Conservation (phyloP, 108 stramenopile species). For the Fistulifera pelliculosa region DNA sequence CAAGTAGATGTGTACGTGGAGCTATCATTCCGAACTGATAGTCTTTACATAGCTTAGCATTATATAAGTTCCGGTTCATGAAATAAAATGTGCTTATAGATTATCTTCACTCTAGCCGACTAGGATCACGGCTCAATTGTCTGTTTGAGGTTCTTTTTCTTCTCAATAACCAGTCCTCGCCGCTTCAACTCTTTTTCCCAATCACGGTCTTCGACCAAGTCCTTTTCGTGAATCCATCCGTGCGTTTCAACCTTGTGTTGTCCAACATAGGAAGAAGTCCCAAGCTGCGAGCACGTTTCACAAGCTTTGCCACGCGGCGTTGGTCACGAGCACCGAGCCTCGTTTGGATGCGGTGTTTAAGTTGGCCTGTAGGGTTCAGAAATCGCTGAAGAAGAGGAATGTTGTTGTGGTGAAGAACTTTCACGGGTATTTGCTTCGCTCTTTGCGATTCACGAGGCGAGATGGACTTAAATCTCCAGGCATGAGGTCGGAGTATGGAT, state of each 20-base stretch:
- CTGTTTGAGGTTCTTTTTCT: not conserved
- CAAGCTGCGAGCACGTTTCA: conserved; percentile 67
- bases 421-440: conserved; percentile 55
- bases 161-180: conserved; percentile 30
- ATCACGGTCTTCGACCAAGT: conserved; percentile 38
- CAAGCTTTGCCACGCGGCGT: conserved; percentile 63
- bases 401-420: conserved; percentile 77
- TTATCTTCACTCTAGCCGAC: too few relatives aligned
- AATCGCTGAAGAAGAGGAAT: conserved; percentile 53
- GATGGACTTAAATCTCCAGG: conserved; percentile 68
- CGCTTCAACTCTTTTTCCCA: conserved; percentile 47
- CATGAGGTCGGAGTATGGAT: conserved; percentile 68
- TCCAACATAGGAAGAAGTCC: conserved; percentile 65
- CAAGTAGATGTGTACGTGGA: too few relatives aligned
- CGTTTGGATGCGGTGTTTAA: conserved; percentile 71
- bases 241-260: conserved; percentile 68
- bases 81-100: too few relatives aligned
- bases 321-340: conserved; percentile 81
- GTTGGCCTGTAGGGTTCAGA: conserved; percentile 69
- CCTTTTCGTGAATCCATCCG: conserved; percentile 50
- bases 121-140: too few relatives aligned
- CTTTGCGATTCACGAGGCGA: conserved; percentile 57
- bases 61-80: too few relatives aligned
- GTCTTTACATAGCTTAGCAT: too few relatives aligned
- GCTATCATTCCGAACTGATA: too few relatives aligned